Percentiles rank a stretch among this genome's conserved stretches.
Conservation (phyloP, 108 stramenopile species). For the Discostella pseudostelligera region DNA sequence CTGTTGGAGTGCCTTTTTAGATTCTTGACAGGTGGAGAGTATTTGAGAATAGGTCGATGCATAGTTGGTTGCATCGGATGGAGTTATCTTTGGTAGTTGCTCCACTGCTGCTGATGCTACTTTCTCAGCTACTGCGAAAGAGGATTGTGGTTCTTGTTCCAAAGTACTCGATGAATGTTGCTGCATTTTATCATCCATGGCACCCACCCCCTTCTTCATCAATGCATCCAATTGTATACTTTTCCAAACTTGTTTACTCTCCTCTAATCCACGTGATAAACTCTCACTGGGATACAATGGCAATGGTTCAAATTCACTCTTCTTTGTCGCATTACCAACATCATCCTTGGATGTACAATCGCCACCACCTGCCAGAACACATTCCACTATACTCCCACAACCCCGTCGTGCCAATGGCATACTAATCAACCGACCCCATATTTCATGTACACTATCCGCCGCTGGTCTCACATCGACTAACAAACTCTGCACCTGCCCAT, state of each 20-base stretch:
- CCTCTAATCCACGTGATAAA: constrained; percentile 66
- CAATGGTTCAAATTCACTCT: constrained; percentile 60
- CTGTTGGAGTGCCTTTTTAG: constrained; percentile 44
- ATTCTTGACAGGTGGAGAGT: constrained; percentile 53
- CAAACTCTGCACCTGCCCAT: constrained; percentile 68
- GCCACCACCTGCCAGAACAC: constrained; percentile 15
- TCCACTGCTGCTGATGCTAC: too few relatives aligned
- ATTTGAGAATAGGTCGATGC: constrained; percentile 57
- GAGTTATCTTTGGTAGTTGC: constrained; percentile 28
- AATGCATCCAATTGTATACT: constrained; percentile 60
- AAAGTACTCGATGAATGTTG: background rate
- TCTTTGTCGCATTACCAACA: constrained; percentile 24
- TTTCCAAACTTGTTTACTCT: constrained; percentile 77
- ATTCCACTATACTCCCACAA: constrained; percentile 29
- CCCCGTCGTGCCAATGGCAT: constrained; percentile 81
- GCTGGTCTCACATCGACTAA: constrained; percentile 97
- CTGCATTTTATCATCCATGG: constrained; percentile 17
- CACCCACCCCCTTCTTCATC: constrained; percentile 40
- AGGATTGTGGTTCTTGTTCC: too few relatives aligned
- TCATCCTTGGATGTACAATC: constrained; percentile 6
- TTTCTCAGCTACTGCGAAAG: background rate
- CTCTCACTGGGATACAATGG: constrained; percentile 57
- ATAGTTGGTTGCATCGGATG: constrained; percentile 57
- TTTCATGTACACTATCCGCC: constrained; percentile 61
- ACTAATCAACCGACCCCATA: constrained; percentile 64